Evolutionary conservation across 345 rosid species (phyloP), one percentile per base, ranked within the genome.

Genomic region (Eucalyptus cloeziana): DNA sequence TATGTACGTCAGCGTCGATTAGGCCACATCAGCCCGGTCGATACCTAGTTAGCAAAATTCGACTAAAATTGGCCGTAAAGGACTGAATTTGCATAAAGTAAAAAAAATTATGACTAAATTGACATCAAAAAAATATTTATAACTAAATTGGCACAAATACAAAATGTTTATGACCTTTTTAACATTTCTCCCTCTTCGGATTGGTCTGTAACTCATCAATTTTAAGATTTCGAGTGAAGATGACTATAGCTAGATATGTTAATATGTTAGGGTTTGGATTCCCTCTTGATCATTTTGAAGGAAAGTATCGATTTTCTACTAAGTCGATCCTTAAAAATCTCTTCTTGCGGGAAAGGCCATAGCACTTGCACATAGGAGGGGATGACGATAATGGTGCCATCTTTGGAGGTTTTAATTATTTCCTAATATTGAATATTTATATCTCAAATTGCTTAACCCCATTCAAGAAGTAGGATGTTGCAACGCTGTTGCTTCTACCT

Each of bases 21-120:
- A 1, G 5, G 40, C 1, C 40, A 2, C 1, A 2, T 52, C 3
- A 52, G 56, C 4, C 4, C 4, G 0, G 2, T 2, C 2, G 2
- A 0, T 0, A 0, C 10, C 10, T 19, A 52, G 1, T 8, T 19
- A 52, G 2, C 5, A 52, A 52, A 52, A 52, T 52, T 5, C 5
- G 0, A 52, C 1, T 52, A 52, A 52, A 52, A 52, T 52, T 21
- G 5, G 0, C 0, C 0, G 1, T 21, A 52, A 52, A 19, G 1
- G 5, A 52, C 21, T 52, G 10, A 52, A 52, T 52, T 0, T 0
- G 10, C 5, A 52, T 0, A 52, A 21, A 52, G 2, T 21, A 21
- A 19, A 21, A 52, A 52, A 1, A 52, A 8, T 52, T 52, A 21
- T 0, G 5, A 52, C 22, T 52, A 52, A 21, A 52, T 52, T 7